Conservation (phyloP, 2,329 filamentous ascomycete species). For the Monosporascus sp. region DNA sequence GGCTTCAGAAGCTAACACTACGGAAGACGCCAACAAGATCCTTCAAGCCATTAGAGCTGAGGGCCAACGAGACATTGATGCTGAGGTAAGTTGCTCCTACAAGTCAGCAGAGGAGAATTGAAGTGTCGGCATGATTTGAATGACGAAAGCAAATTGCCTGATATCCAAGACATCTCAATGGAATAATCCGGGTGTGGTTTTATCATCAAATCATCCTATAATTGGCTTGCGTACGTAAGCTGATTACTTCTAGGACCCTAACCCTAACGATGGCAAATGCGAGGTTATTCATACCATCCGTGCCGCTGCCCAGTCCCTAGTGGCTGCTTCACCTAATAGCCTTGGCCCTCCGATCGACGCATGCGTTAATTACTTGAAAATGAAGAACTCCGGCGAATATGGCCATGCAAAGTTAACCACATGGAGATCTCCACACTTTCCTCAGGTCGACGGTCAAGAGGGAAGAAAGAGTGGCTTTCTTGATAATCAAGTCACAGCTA, state of each 20-base stretch:
- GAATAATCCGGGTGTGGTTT: too few species aligned
- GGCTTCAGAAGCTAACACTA: background rate
- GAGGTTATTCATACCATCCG: constrained; percentile 12
- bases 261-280: constrained; percentile 4
- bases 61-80: constrained; percentile 19
- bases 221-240: background rate
- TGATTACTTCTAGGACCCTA: background rate
- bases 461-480: constrained; percentile 17
- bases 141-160: background rate
- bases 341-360: constrained; percentile 21
- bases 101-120: too few species aligned
- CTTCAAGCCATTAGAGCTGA: constrained; percentile 12
- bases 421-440: constrained; percentile 19
- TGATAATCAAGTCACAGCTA: constrained; percentile 22
- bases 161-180: background rate
- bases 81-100: constrained; percentile 10
- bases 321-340: constrained; percentile 19
- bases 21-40: constrained; percentile 5
- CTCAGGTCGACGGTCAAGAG: constrained; percentile 12
- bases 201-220: background rate
- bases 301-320: constrained; percentile 16
- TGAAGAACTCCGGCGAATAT: constrained; percentile 18
- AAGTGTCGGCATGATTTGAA: too few species aligned
- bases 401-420: constrained; percentile 15
- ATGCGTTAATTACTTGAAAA: constrained; percentile 16